phyloP scores from a whole-genome alignment of 805 yeast genomes.

The Zygotorulaspora florentina region DNA sequence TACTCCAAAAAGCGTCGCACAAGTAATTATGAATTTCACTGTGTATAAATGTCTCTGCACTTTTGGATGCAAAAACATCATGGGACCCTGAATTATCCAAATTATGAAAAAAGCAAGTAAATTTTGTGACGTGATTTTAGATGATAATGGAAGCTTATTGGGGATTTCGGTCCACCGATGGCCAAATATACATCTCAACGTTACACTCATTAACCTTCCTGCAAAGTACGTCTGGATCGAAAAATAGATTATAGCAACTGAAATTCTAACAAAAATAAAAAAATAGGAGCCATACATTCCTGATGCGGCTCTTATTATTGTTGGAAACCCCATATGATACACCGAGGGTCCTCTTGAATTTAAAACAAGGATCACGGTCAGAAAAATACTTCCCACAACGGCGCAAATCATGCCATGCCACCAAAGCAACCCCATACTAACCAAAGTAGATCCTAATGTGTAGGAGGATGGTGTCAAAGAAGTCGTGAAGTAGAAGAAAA shows the following conservation, averaged over 20 bases:
- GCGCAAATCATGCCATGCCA: neutral
- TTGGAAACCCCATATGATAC: neutral
- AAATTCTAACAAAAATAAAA: neutral
- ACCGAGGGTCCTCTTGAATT: neutral
- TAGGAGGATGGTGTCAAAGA: neutral
- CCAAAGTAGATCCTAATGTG: neutral
- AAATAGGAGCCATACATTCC: neutral
- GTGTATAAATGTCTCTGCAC: neutral
- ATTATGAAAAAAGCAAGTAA: neutral
- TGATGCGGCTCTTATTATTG: neutral
- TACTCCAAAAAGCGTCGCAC: neutral
- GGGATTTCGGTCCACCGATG: neutral
- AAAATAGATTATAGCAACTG: neutral
- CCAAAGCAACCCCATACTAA: neutral
- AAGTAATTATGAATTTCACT: neutral
- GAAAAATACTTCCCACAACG: neutral
- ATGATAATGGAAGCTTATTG: neutral
- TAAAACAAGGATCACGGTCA: neutral
- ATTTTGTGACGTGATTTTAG: neutral
- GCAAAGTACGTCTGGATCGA: neutral
- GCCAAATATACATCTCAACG: neutral
- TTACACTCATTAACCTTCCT: neutral
- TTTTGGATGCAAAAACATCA: neutral
- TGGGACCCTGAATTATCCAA: neutral
- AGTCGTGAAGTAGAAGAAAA: neutral